These are phyloP conservation scores for Conringia planisiliqua DNA, from an alignment of 345 rosid species.

Conservation along the genomic window DNA sequence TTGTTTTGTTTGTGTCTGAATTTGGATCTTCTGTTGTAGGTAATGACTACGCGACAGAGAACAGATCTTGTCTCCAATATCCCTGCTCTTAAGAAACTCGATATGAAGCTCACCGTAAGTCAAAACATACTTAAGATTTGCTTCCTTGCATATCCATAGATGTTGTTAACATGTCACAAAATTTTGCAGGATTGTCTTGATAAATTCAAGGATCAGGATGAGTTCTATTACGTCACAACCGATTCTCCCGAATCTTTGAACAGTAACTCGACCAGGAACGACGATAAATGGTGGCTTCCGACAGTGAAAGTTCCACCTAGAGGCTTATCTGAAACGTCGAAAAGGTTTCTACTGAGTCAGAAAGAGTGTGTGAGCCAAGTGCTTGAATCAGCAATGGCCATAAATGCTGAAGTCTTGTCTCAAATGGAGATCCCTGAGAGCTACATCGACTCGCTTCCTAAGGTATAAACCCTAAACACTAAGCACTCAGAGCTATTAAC, in stretches of 20 bases:
- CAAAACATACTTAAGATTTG: background rate
- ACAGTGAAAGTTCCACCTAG: constrained; percentile 56
- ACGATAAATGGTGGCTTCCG: constrained; percentile 91
- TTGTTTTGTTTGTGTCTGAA: background rate
- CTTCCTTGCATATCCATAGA: background rate
- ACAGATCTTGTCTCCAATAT: constrained; percentile 80
- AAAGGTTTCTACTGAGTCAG: constrained; percentile 66
- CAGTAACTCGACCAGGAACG: constrained; percentile 48
- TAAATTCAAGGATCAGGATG: constrained; percentile 61
- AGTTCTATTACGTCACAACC: constrained; percentile 53
- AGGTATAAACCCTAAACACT: constrained; percentile 44
- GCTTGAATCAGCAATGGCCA: constrained; percentile 88
- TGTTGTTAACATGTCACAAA: background rate
- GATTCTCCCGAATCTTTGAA: constrained; percentile 59
- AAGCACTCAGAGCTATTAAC: background rate
- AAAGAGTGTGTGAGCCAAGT: constrained; percentile 81
- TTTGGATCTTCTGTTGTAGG: constrained; percentile 41
- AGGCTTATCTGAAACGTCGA: constrained; percentile 63
- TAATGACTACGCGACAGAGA: constrained; percentile 78
- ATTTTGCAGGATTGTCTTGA: constrained; percentile 67
- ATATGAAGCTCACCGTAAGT: constrained; percentile 79
- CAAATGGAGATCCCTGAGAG: constrained; percentile 86
- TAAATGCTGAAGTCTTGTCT: constrained; percentile 69
- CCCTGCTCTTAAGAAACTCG: constrained; percentile 84
- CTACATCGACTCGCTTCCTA: constrained; percentile 84